Evolutionary conservation across 2,329 filamentous ascomycete species (phyloP).

Genomic region (Blumeria graminis): DNA sequence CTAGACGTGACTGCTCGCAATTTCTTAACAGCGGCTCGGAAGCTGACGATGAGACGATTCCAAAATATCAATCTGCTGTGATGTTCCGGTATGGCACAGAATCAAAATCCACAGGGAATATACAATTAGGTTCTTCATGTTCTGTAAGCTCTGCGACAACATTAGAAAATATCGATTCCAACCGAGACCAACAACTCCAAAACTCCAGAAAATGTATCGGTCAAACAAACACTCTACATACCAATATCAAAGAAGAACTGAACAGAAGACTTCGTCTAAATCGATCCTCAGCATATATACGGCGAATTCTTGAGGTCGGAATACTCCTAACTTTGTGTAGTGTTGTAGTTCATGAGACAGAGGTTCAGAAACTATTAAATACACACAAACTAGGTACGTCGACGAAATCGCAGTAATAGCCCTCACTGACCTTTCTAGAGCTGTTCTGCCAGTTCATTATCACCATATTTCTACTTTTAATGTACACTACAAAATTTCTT

Average conservation of each 20-base stretch:
- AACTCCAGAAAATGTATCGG: not conserved
- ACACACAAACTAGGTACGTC: constrained; percentile 26
- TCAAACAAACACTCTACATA: too few relatives aligned
- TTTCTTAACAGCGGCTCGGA: constrained; percentile 49
- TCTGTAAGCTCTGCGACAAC: not conserved
- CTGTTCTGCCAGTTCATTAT: constrained; percentile 11
- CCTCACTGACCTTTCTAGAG: constrained; percentile 11
- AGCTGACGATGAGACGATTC: constrained; percentile 77
- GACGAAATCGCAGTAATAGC: not conserved
- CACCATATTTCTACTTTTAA: constrained; percentile 19
- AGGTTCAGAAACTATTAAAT: constrained; percentile 22
- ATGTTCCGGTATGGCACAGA: constrained; percentile 24
- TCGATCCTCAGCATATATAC: not conserved
- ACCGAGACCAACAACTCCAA: not conserved
- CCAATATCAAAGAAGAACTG: too few relatives aligned
- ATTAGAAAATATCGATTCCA: not conserved
- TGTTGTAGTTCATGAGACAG: constrained; percentile 21
- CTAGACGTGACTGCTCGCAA: too few relatives aligned
- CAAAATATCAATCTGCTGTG: constrained; percentile 67
- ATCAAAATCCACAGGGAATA: not conserved
- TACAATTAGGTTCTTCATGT: not conserved
- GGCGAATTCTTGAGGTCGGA: constrained; percentile 25
- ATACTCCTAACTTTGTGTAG: constrained; percentile 25
- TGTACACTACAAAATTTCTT: constrained; percentile 37
- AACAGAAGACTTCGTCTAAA: too few relatives aligned